phyloP scores from a whole-genome alignment of 1,284 basidiomycete species.

The Fomitopsis pinicola region DNA sequence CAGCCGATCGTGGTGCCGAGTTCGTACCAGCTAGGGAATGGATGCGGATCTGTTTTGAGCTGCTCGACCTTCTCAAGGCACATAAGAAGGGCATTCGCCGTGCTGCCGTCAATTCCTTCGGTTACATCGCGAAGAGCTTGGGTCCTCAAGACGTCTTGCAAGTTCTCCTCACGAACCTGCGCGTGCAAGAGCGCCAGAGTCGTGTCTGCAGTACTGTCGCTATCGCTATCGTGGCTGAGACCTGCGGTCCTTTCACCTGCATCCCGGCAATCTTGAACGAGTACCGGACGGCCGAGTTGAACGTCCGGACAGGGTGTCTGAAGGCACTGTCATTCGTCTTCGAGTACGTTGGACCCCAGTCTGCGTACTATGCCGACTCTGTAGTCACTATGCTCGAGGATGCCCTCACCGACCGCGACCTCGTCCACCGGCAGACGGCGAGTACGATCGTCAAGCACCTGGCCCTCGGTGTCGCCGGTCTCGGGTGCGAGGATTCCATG shows the following conservation, averaged over 20 bases:
- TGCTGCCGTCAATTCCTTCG: conserved; percentile 98
- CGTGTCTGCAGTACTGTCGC: conserved; percentile 99
- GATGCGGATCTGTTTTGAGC: conserved; percentile 99
- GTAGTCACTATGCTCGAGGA: conserved; percentile 98
- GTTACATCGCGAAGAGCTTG: conserved; percentile 98
- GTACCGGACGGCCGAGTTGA: conserved; percentile 96
- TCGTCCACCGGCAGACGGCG: conserved; percentile 97
- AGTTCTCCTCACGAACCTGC: conserved; percentile 93
- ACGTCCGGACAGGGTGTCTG: conserved; percentile 98
- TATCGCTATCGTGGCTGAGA: conserved; percentile 96
- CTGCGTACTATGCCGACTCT: conserved; percentile 96
- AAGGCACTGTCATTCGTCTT: conserved; percentile 99
- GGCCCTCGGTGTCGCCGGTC: conserved; percentile 93
- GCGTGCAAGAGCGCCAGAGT: conserved; percentile 98
- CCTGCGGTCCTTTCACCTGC: conserved; percentile 98
- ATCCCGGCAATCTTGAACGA: conserved; percentile 99
- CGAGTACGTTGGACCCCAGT: conserved; percentile 99
- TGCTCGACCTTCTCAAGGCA: conserved; percentile 95
- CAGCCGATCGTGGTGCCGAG: conserved; percentile 97
- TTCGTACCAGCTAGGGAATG: conserved; percentile 98
- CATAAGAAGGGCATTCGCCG: conserved; percentile 99
- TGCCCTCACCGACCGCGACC: conserved; percentile 95
- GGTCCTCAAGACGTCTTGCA: conserved; percentile 98
- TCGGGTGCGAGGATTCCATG: conserved; percentile 98
- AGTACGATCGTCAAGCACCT: conserved; percentile 99